phyloP scores from a whole-genome alignment of 306 rosid species.

The Gynostemma pentaphyllum region DNA sequence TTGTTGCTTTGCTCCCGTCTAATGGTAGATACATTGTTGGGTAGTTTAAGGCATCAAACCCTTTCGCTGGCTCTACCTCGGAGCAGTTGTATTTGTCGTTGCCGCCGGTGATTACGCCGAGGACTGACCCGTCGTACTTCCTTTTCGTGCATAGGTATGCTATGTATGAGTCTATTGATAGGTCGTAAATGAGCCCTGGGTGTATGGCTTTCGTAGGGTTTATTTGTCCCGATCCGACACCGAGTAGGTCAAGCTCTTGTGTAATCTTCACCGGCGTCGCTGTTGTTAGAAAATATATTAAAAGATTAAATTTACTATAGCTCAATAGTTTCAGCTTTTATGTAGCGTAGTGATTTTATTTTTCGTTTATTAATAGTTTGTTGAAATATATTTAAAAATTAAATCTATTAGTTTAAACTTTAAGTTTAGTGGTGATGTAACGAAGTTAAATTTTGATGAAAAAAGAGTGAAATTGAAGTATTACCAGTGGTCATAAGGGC shows the following conservation, averaged over 20 bases:
- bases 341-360: no score
- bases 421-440: no score
- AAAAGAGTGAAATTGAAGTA: constrained; percentile 10
- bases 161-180: constrained; percentile 26
- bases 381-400: no score
- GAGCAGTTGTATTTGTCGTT: constrained; percentile 26
- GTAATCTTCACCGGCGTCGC: constrained; percentile 42
- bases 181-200: constrained; percentile 63
- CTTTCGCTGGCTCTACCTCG: constrained; percentile 15
- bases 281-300: no score
- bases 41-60: constrained; percentile 70
- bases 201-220: constrained; percentile 36
- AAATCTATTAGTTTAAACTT: no score
- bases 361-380: no score
- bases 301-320: no score
- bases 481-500: constrained; percentile 87
- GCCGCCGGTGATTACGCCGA: constrained; percentile 36
- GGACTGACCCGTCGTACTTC: constrained; percentile 25
- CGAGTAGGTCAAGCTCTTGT: constrained; percentile 27
- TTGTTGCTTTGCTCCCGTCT: background rate
- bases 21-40: constrained; percentile 52
- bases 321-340: no score
- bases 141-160: constrained; percentile 48
- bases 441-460: no score
- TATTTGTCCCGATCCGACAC: constrained; percentile 67